These are phyloP conservation scores for Avena insularis DNA, from an alignment of 176 grass and related monocot species.

Conservation along the genomic window DNA sequence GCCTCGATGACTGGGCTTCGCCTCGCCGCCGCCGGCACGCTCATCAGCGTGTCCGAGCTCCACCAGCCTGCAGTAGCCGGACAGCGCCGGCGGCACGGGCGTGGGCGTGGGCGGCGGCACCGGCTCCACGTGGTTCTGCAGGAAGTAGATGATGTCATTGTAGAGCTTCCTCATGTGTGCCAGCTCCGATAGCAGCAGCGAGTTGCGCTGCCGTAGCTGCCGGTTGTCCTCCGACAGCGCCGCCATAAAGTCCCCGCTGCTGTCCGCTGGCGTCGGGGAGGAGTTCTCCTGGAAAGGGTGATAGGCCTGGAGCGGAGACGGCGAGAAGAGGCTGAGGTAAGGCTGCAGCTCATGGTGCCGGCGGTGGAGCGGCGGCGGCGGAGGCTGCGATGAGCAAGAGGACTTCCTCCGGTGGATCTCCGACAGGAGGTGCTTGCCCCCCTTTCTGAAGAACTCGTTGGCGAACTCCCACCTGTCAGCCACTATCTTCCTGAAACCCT, in stretches of 20 bases:
- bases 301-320: slow-evolving; percentile 6
- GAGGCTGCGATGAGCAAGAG: slow-evolving; percentile 44
- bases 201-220: slow-evolving; percentile 80
- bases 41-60: slow-evolving; percentile 49
- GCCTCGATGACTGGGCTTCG: not conserved
- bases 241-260: slow-evolving; percentile 56
- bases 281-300: slow-evolving; percentile 45
- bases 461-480: slow-evolving; percentile 97
- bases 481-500: slow-evolving; percentile 97
- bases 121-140: slow-evolving; percentile 66
- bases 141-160: slow-evolving; percentile 94
- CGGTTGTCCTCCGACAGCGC: slow-evolving; percentile 91
- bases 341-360: slow-evolving; percentile 32
- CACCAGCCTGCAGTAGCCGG: slow-evolving; percentile 50
- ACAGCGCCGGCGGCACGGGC: not conserved
- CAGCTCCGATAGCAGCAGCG: slow-evolving; percentile 80
- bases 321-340: slow-evolving; percentile 46
- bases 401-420: slow-evolving; percentile 90
- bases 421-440: slow-evolving; percentile 82
- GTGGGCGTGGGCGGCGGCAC: not conserved
- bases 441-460: slow-evolving; percentile 96
- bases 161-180: slow-evolving; percentile 97
- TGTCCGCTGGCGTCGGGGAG: not conserved
- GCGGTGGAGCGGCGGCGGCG: slow-evolving; percentile 27
- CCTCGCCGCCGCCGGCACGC: not conserved